phyloP scores from a whole-genome alignment of 768 basidiomycete species.

The Boletus coccyginus region DNA sequence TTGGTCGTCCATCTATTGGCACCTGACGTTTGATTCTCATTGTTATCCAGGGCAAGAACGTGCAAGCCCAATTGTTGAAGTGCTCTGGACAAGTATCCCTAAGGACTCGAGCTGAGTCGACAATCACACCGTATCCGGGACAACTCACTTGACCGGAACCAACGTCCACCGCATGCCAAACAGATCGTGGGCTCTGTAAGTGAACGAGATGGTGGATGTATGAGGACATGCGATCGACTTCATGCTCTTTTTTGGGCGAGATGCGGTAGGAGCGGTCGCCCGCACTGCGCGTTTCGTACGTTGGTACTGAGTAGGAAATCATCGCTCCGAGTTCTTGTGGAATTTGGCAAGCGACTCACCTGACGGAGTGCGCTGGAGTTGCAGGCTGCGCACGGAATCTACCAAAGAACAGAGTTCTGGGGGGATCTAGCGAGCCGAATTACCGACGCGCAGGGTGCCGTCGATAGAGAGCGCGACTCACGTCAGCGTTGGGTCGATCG shows the following conservation, averaged over 20 bases:
- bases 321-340: neutral
- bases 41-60: conserved; percentile 67
- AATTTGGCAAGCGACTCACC: conserved; percentile 7
- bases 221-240: conserved; percentile 61
- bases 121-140: neutral
- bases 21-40: conserved; percentile 56
- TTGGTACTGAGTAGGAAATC: conserved; percentile 3
- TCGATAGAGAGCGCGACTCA: conserved; percentile 11
- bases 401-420: conserved; percentile 18
- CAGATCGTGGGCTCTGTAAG: conserved; percentile 23
- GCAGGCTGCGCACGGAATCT: conserved; percentile 25
- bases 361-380: conserved; percentile 23
- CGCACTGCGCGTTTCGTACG: conserved; percentile 2
- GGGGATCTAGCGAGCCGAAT: conserved; percentile 19
- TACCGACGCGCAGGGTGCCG: neutral
- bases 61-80: conserved; percentile 37
- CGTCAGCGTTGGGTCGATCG: conserved; percentile 2
- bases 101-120: neutral
- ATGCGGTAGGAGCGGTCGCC: conserved; percentile 42
- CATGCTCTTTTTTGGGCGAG: conserved; percentile 77
- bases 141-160: conserved; percentile 65
- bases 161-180: conserved; percentile 60
- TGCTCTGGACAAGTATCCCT: conserved; percentile 65
- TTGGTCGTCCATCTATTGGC: conserved; percentile 45
- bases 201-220: conserved; percentile 42